Conservation (phyloP, 495 filamentous ascomycete species). For the Poronia punctata region DNA sequence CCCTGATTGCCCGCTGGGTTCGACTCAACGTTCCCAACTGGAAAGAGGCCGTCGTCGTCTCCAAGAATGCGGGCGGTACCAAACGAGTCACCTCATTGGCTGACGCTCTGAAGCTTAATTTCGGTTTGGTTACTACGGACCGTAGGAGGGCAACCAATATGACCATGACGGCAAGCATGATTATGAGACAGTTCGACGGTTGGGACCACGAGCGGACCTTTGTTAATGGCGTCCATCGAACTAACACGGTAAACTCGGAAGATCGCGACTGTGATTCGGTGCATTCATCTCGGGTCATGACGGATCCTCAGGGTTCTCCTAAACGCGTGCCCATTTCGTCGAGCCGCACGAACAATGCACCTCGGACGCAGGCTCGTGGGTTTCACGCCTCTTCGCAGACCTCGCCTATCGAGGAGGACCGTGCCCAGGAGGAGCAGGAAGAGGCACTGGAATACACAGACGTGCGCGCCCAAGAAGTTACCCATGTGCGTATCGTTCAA, state of each 20-base stretch:
- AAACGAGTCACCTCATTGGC: slow-evolving; percentile 95
- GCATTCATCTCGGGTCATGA: slow-evolving; percentile 18
- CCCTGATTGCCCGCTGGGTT: slow-evolving; percentile 94
- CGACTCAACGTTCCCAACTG: slow-evolving; percentile 77
- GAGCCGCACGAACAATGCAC: slow-evolving; percentile 17
- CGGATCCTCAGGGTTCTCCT: slow-evolving; percentile 36
- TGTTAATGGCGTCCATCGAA: slow-evolving; percentile 21
- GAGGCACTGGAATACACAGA: slow-evolving; percentile 71
- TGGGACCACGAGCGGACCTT: slow-evolving; percentile 21
- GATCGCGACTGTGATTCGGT: slow-evolving; percentile 19
- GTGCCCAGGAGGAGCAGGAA: slow-evolving; percentile 39
- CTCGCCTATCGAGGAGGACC: slow-evolving; percentile 29
- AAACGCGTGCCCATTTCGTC: slow-evolving; percentile 27
- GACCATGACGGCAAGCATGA: slow-evolving; percentile 59
- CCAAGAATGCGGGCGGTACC: slow-evolving; percentile 95
- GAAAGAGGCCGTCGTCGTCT: slow-evolving; percentile 90
- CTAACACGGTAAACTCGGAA: slow-evolving; percentile 11
- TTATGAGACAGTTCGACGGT: slow-evolving; percentile 45
- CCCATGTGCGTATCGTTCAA: slow-evolving; percentile 85
- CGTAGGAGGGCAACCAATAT: slow-evolving; percentile 61
- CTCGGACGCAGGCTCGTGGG: slow-evolving; percentile 23
- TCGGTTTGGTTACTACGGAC: slow-evolving; percentile 94
- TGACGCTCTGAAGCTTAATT: slow-evolving; percentile 93
- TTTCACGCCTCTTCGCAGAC: slow-evolving; percentile 23
- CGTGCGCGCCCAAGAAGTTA: slow-evolving; percentile 80